Evolutionary conservation across 306 rosid genomes (phyloP), one percentile per base, ranked within the genome.

Genomic region (Luffa aegyptiaca): DNA sequence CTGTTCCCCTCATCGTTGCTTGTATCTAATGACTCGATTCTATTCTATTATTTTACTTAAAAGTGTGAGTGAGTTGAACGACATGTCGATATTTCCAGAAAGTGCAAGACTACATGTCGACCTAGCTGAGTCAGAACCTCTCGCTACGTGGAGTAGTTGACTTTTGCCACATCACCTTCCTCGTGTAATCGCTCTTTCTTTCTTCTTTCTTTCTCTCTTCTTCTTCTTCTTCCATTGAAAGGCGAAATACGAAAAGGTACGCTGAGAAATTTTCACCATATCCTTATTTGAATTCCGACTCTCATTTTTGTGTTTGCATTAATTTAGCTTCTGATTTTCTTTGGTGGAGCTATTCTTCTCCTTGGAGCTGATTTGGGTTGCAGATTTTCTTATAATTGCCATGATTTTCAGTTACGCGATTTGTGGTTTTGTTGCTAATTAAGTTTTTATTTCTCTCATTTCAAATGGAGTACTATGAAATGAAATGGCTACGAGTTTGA

Each of bases 1-100:
- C 78, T 65, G 62, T 75, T 52, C 52, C 88, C 35, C 68, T 80
- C 95, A 86, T 90, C 13, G 13, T 5, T 48, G 59, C 7, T 45
- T 4, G 21, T 2, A 2, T 57, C 68, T 64, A 26, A 64, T 16
- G 44, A 64, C 35, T 62, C 36, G 2, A 14, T 44, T 18, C 21
- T 21, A 69, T 78, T 52, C 31, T 26, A 26, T 26, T 78, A 83
- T 16, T 51, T 36, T 80, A 84, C 41, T 72, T 46, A 49, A 31
- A 26, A 14, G 13, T 5, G 17, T 70, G 76, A 26, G 31, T 26
- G 31, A 44, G 36, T 13, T 20, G 11, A 46, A 72, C 59, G 59
- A 45, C 58, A 48, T 13, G 76, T 70, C 76, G 76, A 70, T 20
- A 70, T 70, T 42, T 44, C 5, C 18, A 48, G 31, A 46, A 44